Conservation (phyloP, 2,329 filamentous ascomycete genomes). For the Fusarium armeniacum region DNA sequence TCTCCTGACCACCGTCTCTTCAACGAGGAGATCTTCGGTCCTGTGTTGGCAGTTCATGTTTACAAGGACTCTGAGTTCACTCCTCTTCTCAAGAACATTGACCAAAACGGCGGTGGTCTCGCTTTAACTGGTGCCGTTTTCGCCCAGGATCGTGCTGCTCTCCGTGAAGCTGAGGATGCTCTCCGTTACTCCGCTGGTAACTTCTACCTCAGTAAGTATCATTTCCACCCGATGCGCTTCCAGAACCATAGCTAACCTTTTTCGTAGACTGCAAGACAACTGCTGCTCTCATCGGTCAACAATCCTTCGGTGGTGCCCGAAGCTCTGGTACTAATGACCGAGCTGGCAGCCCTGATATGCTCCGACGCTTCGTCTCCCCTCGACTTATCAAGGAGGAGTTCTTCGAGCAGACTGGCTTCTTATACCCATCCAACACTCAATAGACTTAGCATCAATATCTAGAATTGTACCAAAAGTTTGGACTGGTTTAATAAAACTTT, state of each 20-base stretch:
- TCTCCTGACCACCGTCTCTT: conserved; percentile 81
- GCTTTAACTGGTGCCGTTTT: conserved; percentile 65
- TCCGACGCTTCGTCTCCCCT: conserved; percentile 66
- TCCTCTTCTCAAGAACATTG: conserved; percentile 55
- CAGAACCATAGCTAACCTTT: background rate
- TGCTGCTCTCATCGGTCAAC: conserved; percentile 68
- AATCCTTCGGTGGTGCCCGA: conserved; percentile 67
- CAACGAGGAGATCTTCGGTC: conserved; percentile 85
- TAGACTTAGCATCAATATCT: conserved; percentile 38
- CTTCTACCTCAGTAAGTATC: conserved; percentile 64
- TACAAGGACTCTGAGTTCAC: conserved; percentile 75
- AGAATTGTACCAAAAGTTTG: conserved; percentile 36
- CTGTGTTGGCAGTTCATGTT: conserved; percentile 79
- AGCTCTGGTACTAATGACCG: conserved; percentile 70
- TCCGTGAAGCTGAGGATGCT: conserved; percentile 64
- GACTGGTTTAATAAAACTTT: conserved; percentile 30
- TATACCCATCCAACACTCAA: conserved; percentile 65
- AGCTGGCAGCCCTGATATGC: conserved; percentile 64
- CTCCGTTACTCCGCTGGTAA: conserved; percentile 69
- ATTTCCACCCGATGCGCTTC: rapidly evolving
- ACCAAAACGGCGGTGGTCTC: conserved; percentile 60
- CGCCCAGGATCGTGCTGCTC: conserved; percentile 62
- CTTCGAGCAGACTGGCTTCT: conserved; percentile 56
- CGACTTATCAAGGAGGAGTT: conserved; percentile 68
- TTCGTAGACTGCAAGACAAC: conserved; percentile 66